Conservation (phyloP, 139 green algal species). For the Yamagishiella unicocca region DNA sequence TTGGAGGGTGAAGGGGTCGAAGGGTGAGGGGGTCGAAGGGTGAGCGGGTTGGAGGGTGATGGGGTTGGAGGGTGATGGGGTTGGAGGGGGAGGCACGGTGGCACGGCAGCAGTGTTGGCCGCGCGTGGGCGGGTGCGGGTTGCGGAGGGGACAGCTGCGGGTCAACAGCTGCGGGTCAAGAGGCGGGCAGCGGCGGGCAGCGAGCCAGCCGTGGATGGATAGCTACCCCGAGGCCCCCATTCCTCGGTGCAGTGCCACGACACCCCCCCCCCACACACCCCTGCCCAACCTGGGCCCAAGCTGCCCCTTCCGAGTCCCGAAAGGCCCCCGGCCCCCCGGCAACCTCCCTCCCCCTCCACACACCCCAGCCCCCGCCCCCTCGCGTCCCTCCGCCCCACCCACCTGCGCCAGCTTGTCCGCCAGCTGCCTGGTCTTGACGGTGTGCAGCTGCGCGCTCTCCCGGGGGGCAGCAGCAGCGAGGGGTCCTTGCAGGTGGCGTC, state of each 20-base stretch:
- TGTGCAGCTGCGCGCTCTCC: not conserved
- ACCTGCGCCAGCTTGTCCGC: slow-evolving; percentile 55
- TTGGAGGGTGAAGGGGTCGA: too few relatives aligned
- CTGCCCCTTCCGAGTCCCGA: not conserved
- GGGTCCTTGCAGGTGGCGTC: slow-evolving; percentile 1
- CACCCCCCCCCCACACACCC: not conserved
- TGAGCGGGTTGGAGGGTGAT: too few relatives aligned
- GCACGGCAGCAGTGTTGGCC: not conserved
- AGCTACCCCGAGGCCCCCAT: not conserved
- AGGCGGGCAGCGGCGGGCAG: not conserved
- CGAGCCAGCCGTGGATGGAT: not conserved
- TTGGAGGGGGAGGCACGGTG: not conserved
- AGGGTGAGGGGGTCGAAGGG: too few relatives aligned
- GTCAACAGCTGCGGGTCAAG: not conserved
- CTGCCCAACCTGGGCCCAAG: too few relatives aligned
- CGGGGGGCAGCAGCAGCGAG: slow-evolving; percentile 27
- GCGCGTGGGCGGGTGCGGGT: not conserved
- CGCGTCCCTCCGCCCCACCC: not conserved
- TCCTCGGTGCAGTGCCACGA: not conserved
- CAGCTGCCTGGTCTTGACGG: slow-evolving; percentile 47
- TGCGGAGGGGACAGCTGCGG: not conserved
- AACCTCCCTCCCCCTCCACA: too few relatives aligned
- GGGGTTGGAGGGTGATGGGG: not conserved
- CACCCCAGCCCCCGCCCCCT: not conserved
- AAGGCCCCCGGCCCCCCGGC: not conserved